Percentiles rank a stretch among this genome's conserved stretches.
Conservation (phyloP, 2,329 filamentous ascomycete genomes). For the Proliferodiscus dingleyae region DNA sequence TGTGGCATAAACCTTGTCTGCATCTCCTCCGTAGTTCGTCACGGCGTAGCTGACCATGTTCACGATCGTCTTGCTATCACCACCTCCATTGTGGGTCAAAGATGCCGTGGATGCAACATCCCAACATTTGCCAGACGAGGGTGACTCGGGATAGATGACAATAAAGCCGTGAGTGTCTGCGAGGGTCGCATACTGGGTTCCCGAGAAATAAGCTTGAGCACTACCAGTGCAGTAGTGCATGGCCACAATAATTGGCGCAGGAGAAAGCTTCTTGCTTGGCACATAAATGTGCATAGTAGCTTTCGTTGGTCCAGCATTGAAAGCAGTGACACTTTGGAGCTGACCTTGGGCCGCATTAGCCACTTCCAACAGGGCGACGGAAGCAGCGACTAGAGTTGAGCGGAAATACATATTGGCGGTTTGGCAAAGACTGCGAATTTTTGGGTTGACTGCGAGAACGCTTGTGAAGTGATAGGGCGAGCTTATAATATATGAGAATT, state of each 20-base stretch:
- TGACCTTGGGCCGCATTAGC: not conserved
- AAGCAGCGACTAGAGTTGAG: not conserved
- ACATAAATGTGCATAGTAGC: slow-evolving; percentile 17
- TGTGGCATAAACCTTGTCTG: slow-evolving; percentile 46
- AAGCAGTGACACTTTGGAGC: not conserved
- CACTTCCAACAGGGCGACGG: not conserved
- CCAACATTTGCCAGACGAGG: slow-evolving; percentile 49
- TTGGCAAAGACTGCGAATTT: not conserved
- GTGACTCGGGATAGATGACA: slow-evolving; percentile 51
- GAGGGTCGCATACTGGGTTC: slow-evolving; percentile 43
- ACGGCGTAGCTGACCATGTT: slow-evolving; percentile 54
- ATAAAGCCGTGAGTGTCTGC: slow-evolving; percentile 52
- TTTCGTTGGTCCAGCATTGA: not conserved
- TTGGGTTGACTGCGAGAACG: not conserved
- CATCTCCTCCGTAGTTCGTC: slow-evolving; percentile 45
- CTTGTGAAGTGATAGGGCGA: not conserved
- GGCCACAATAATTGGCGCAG: slow-evolving; percentile 15
- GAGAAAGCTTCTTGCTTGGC: slow-evolving; percentile 3
- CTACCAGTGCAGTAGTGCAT: slow-evolving; percentile 34
- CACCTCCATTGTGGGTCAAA: slow-evolving; percentile 50
- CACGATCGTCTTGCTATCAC: slow-evolving; percentile 49
- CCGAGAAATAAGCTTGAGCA: slow-evolving; percentile 26
- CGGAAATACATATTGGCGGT: not conserved
- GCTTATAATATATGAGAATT: not conserved
- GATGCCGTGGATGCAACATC: slow-evolving; percentile 45